phyloP scores from a whole-genome alignment of 164 flowering plant species.

The Vitis rotundifolia region DNA sequence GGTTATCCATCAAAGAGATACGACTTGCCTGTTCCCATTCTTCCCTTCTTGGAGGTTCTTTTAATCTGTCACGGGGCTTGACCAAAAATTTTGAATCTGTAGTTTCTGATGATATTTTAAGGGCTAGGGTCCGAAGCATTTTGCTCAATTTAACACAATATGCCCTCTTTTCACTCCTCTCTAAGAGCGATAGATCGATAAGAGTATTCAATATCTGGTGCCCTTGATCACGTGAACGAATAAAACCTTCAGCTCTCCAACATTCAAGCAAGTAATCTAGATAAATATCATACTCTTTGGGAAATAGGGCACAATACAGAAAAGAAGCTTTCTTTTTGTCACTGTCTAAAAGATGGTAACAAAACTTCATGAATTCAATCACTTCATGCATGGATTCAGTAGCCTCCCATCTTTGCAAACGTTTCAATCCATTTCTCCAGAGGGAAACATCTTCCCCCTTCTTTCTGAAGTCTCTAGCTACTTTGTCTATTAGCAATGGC shows the following conservation, averaged over 20 bases:
- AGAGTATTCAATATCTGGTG: slow-evolving; percentile 1
- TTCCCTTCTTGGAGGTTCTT: not conserved
- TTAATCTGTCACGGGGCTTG: not conserved
- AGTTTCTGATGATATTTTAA: not conserved
- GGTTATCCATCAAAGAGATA: slow-evolving; percentile 7
- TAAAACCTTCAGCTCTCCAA: slow-evolving; percentile 14
- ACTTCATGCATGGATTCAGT: slow-evolving; percentile 7
- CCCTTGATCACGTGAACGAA: not conserved
- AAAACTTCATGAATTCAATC: slow-evolving; percentile 4
- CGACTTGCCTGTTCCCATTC: slow-evolving; percentile 5
- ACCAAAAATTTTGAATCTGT: not conserved
- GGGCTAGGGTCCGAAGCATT: not conserved
- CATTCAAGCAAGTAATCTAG: slow-evolving; percentile 9
- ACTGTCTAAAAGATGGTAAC: slow-evolving; percentile 4
- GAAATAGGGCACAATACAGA: slow-evolving; percentile 8
- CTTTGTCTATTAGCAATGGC: slow-evolving; percentile 10
- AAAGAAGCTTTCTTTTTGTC: slow-evolving; percentile 1
- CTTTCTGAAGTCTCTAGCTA: slow-evolving; percentile 1
- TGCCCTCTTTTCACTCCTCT: not conserved
- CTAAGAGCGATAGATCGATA: not conserved
- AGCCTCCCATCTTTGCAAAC: slow-evolving; percentile 1
- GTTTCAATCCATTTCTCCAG: slow-evolving; percentile 7
- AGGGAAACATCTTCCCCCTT: not conserved
- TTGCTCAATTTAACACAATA: not conserved
- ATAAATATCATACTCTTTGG: slow-evolving; percentile 5